Conservation (phyloP, 345 rosid genomes). For the Nasturtium officinale region DNA sequence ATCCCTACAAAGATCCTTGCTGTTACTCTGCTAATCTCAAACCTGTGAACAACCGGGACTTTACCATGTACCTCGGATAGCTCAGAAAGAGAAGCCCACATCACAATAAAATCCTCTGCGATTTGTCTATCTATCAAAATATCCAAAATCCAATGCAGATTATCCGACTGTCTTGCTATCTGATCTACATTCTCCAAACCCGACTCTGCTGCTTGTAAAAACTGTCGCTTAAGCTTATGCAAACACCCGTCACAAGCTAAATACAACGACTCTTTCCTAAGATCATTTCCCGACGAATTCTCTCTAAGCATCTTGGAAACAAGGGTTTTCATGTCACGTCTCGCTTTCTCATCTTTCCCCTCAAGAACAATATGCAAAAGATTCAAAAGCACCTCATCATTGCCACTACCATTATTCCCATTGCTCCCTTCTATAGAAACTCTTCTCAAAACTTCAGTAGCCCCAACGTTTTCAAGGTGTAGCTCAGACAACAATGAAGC, state of each 20-base stretch:
- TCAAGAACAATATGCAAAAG: constrained; percentile 89
- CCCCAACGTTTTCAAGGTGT: constrained; percentile 87
- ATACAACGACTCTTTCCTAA: constrained; percentile 85
- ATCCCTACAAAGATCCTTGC: constrained; percentile 91
- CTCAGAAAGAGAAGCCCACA: constrained; percentile 92
- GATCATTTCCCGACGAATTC: constrained; percentile 86
- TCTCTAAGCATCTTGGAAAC: constrained; percentile 95
- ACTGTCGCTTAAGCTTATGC: constrained; percentile 63
- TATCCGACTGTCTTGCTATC: constrained; percentile 93
- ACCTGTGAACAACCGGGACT: constrained; percentile 76
- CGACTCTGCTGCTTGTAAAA: constrained; percentile 69
- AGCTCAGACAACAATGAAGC: constrained; percentile 83
- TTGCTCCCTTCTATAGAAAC: constrained; percentile 68
- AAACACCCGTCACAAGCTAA: constrained; percentile 82
- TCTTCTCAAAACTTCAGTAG: constrained; percentile 91
- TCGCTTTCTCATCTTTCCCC: constrained; percentile 95
- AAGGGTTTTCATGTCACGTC: constrained; percentile 96
- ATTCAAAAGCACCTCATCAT: constrained; percentile 78
- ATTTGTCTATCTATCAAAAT: constrained; percentile 90
- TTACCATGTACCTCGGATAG: constrained; percentile 69
- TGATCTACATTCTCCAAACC: constrained; percentile 65
- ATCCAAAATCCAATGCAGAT: constrained; percentile 92
- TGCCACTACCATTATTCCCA: constrained; percentile 48
- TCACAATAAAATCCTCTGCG: constrained; percentile 81
- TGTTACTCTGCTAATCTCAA: constrained; percentile 84